Evolutionary conservation across 805 yeast genomes (phyloP).

Genomic region (Sugiyamaella chiloensis): DNA sequence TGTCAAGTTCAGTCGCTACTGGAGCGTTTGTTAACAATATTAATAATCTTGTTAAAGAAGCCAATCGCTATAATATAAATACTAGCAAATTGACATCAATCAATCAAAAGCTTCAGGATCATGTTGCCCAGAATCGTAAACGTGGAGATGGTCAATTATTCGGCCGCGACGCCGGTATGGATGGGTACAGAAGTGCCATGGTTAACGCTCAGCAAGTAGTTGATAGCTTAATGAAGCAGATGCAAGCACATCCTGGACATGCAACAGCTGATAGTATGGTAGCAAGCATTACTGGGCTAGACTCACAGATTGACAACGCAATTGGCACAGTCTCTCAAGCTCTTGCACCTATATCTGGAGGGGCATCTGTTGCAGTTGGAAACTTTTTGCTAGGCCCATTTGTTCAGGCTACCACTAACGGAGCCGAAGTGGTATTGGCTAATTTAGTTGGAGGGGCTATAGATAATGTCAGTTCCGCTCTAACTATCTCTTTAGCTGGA

Average conservation of each 20-base stretch:
- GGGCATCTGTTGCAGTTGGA: conserved; percentile 29
- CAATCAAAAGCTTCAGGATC: conserved; percentile 2
- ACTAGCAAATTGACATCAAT: conserved; percentile 6
- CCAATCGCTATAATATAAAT: conserved; percentile 11
- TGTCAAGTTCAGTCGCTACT: neutral
- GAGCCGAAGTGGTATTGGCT: conserved; percentile 30
- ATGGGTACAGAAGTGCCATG: conserved; percentile 5
- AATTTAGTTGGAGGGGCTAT: conserved; percentile 24
- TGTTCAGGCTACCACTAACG: conserved; percentile 31
- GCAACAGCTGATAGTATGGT: conserved; percentile 15
- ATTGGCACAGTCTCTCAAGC: conserved; percentile 23
- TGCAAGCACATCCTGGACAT: conserved; percentile 1
- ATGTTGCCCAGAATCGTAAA: neutral
- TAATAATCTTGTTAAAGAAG: conserved; percentile 3
- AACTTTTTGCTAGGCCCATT: conserved; percentile 26
- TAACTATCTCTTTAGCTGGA: conserved; percentile 1
- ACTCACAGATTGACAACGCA: conserved; percentile 31
- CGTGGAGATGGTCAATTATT: neutral
- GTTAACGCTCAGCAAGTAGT: conserved; percentile 7
- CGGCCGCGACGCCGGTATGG: neutral
- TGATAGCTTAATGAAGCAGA: conserved; percentile 1
- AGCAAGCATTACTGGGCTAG: conserved; percentile 30
- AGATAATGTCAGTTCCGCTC: conserved; percentile 12
- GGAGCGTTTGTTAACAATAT: conserved; percentile 3
- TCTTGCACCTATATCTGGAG: conserved; percentile 25